Base-by-base conservation (phyloP, 2,329 filamentous ascomycete genomes). In the Monosporascus sp. region DNA sequence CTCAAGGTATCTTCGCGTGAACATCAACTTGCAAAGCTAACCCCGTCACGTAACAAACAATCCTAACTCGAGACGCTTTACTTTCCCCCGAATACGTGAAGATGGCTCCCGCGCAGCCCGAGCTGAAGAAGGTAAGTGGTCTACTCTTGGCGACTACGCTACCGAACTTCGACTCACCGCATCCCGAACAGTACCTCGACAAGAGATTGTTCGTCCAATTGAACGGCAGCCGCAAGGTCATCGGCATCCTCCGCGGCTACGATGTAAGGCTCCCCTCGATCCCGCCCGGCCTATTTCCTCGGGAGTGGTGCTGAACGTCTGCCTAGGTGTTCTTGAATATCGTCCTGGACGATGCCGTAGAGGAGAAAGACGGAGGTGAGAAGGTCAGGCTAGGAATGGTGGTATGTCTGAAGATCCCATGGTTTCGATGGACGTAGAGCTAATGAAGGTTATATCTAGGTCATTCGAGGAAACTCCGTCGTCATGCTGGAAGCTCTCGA, bases 91-190 rank as follows among this genome's bases (percentile, higher is more conserved):
- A 19, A 52, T 51, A 48, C 46, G 48, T 58, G 77, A 88, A 79
- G 62, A 99, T 99, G 94, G 91, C 94, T 77, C 93, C 95, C 86
- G 92, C 94, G 72, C 94, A 97, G 77, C 94, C 94, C 66, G 95
- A 99, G 79, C 84, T 99, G 59, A 99, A 97, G 78, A 99, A 97
- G 86, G 94, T 95, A 75, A 53, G 53, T 38, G 24, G 47, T 31
- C 46, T 50, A 20, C 7, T 20, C 16, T 26, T 2, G 7, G 2
- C 31, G 7, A 50, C 41, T 54, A 58, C 35, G 58, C 40, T 45
- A 22, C 22, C 45, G 22, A 40, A 49, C n/a, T n/a, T 31, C 24
- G 27, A 52, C 55, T 60, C 41, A 60, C 50, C 51, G 48, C 49
- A 45, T 37, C 58, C 53, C 20, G 17, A 50, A 49, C 66, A 99